Percentiles rank a stretch among this genome's conserved stretches.
phyloP scores from a whole-genome alignment of 1,139 yeast genomes.

The Debaryomycetaceae sp. region DNA sequence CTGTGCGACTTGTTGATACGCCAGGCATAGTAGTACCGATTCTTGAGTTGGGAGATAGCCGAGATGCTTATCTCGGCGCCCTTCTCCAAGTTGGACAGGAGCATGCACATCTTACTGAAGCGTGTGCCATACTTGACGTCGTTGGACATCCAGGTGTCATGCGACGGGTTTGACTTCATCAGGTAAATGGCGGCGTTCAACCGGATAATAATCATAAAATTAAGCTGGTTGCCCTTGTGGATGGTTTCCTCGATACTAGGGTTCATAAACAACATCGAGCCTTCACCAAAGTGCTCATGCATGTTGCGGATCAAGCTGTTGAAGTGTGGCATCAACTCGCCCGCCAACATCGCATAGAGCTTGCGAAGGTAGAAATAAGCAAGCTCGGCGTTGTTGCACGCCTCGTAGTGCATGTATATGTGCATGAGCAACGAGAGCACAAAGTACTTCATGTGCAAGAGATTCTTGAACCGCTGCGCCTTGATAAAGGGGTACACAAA shows the following conservation, averaged over 20 bases:
- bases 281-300: constrained; percentile 28
- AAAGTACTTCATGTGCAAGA: constrained; percentile 28
- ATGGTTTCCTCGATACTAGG: constrained; percentile 27
- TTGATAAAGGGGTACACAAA: constrained; percentile 27
- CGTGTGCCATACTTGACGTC: constrained; percentile 14
- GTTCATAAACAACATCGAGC: constrained; percentile 33
- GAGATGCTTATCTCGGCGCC: constrained; percentile 19
- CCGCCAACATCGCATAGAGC: constrained; percentile 17
- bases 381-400: constrained; percentile 16
- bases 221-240: constrained; percentile 28
- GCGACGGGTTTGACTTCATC: constrained; percentile 18
- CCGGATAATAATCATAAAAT: constrained; percentile 19
- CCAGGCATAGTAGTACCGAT: constrained; percentile 44
- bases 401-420: constrained; percentile 27
- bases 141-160: constrained; percentile 14
- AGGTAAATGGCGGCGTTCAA: constrained; percentile 20
- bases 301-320: constrained; percentile 25
- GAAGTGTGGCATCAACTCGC: constrained; percentile 29
- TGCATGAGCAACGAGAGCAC: constrained; percentile 23
- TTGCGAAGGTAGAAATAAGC: constrained; percentile 31
- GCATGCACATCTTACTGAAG: constrained; percentile 18
- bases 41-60: constrained; percentile 26
- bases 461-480: constrained; percentile 28
- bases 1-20: constrained; percentile 34
- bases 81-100: constrained; percentile 18